Conservation (phyloP, 2,329 filamentous ascomycete species). For the Venturia effusa region DNA sequence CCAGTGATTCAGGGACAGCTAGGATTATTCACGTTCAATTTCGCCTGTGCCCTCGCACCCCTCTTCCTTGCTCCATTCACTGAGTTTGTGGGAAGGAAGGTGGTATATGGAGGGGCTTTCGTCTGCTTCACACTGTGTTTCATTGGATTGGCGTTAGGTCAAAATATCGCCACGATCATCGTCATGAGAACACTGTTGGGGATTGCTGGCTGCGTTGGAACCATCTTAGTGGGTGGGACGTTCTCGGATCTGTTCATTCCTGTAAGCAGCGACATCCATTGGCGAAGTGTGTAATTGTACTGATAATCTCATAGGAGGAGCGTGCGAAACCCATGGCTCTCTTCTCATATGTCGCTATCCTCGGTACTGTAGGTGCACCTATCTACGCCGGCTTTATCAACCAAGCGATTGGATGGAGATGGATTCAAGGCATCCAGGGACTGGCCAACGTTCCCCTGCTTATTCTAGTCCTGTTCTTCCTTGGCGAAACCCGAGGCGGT, state of each 20-base stretch:
- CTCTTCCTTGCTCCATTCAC: constrained; percentile 84
- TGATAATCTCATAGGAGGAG: constrained; percentile 18
- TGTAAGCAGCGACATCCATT: constrained; percentile 55
- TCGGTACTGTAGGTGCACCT: constrained; percentile 71
- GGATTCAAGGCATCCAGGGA: constrained; percentile 80
- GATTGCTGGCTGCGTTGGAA: constrained; percentile 64
- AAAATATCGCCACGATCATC: constrained; percentile 61
- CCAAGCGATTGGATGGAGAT: constrained; percentile 60
- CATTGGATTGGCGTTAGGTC: constrained; percentile 60
- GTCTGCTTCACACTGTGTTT: constrained; percentile 61
- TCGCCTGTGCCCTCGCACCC: constrained; percentile 70
- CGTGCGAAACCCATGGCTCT: constrained; percentile 63
- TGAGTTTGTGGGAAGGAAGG: constrained; percentile 70
- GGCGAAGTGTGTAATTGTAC: too few species aligned
- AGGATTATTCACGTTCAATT: constrained; percentile 72
- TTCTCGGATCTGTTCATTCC: constrained; percentile 69
- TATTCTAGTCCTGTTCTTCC: constrained; percentile 53
- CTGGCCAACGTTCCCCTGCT: constrained; percentile 58
- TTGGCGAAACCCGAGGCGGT: constrained; percentile 72
- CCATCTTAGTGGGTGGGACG: constrained; percentile 85
- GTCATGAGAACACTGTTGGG: constrained; percentile 66
- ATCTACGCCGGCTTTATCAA: constrained; percentile 60
- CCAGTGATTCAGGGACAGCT: constrained; percentile 36
- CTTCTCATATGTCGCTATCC: constrained; percentile 65
- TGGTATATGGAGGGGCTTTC: constrained; percentile 67